phyloP scores from a whole-genome alignment of 2,329 filamentous ascomycete genomes.

The Lasiodiplodia hormozganensis region DNA sequence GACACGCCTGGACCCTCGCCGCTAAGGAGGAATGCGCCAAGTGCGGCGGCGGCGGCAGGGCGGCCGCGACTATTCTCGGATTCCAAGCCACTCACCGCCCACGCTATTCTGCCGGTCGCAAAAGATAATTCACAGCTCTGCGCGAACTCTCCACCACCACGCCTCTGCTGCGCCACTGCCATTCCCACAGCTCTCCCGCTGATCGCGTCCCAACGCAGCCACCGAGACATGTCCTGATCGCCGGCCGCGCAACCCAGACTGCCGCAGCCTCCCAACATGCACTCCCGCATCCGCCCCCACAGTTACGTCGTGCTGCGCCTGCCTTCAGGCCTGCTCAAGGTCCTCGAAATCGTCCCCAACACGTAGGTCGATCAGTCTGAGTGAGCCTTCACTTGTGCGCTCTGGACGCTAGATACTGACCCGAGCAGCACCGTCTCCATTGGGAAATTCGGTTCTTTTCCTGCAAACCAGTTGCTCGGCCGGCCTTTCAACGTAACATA shows the following conservation, averaged over 20 bases:
- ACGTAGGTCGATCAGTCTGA: conserved; percentile 61
- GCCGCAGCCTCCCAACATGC: conserved; percentile 40
- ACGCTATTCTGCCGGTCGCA: conserved; percentile 15
- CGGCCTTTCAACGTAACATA: conserved; percentile 91
- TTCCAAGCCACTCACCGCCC: conserved; percentile 6
- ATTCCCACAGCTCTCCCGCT: background rate
- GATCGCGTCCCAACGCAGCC: background rate
- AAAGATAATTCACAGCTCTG: conserved; percentile 3
- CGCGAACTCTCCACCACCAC: background rate
- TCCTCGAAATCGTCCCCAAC: conserved; percentile 67
- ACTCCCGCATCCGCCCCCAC: conserved; percentile 57
- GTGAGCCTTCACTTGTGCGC: conserved; percentile 32
- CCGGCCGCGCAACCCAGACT: background rate
- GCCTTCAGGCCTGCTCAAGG: conserved; percentile 64
- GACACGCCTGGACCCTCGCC: no score
- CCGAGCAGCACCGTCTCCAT: conserved; percentile 76
- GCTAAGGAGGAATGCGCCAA: background rate
- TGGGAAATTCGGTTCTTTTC: conserved; percentile 91
- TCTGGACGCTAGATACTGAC: background rate
- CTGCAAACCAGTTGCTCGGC: conserved; percentile 87
- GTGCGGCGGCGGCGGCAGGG: background rate
- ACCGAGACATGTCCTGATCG: conserved; percentile 5
- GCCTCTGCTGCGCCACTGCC: background rate
- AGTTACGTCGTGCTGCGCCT: conserved; percentile 62
- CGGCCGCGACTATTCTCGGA: background rate